These are phyloP conservation scores for Ajuga reptans DNA, from an alignment of 305 asterid genomes.

Conservation along the genomic window DNA sequence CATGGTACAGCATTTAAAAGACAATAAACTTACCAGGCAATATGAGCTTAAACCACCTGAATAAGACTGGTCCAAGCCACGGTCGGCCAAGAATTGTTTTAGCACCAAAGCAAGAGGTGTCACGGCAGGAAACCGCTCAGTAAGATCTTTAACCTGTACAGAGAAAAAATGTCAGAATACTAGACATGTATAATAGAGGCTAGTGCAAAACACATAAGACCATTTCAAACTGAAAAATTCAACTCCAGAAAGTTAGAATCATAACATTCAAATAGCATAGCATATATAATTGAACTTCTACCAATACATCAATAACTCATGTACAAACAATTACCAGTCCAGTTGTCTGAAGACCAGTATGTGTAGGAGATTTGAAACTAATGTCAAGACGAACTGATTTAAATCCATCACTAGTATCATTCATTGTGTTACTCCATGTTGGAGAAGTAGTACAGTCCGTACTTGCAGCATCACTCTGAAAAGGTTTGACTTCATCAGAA, in stretches of 20 bases:
- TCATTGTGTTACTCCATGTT: slow-evolving; percentile 36
- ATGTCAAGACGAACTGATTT: slow-evolving; percentile 89
- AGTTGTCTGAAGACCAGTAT: slow-evolving; percentile 95
- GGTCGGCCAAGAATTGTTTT: slow-evolving; percentile 97
- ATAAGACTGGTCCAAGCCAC: slow-evolving; percentile 92
- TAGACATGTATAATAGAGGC: slow-evolving; percentile 7
- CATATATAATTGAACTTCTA: slow-evolving; percentile 6
- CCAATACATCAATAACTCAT: slow-evolving; percentile 1
- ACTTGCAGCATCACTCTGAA: slow-evolving; percentile 41
- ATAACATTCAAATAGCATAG: slow-evolving; percentile 17
- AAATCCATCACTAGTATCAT: slow-evolving; percentile 43
- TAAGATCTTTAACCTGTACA: slow-evolving; percentile 84
- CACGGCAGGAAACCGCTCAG: slow-evolving; percentile 85
- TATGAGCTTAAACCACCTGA: slow-evolving; percentile 98
- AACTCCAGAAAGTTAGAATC: slow-evolving; percentile 8
- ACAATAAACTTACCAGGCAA: slow-evolving; percentile 64
- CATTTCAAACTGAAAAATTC: not conserved
- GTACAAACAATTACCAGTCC: slow-evolving; percentile 61
- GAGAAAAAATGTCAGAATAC: slow-evolving; percentile 14
- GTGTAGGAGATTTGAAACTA: slow-evolving; percentile 94
- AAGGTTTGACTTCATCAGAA: slow-evolving; percentile 42
- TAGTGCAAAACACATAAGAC: slow-evolving; percentile 16
- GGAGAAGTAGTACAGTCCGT: slow-evolving; percentile 39
- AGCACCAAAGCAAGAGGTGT: slow-evolving; percentile 88
- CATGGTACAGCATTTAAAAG: not conserved